Evolutionary conservation across 345 rosid species (phyloP).

Genomic region (Eucalyptus pauciflora): DNA sequence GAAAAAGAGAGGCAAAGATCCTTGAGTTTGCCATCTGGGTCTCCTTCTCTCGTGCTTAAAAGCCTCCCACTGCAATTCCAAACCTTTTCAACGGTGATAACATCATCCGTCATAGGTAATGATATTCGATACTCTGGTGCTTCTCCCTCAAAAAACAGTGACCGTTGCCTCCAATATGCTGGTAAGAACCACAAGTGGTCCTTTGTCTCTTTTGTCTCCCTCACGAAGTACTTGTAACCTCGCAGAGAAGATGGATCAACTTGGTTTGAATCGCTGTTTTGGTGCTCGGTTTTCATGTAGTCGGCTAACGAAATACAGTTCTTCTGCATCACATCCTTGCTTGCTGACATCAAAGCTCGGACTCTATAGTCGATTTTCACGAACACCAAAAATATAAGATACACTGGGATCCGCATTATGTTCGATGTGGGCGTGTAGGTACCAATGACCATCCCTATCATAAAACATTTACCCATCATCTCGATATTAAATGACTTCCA

Average conservation of each 20-base stretch:
- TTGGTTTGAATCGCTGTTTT: not conserved
- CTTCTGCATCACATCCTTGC: not conserved
- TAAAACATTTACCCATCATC: fast-evolving
- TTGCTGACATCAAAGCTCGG: not conserved
- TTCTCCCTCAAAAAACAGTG: fast-evolving
- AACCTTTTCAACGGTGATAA: too few relatives aligned
- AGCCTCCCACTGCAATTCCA: too few relatives aligned
- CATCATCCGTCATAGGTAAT: fast-evolving
- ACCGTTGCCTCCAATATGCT: fast-evolving
- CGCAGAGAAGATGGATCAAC: not conserved
- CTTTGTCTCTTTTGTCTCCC: not conserved
- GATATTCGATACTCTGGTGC: too few relatives aligned
- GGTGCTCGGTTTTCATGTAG: not conserved
- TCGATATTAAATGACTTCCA: not conserved
- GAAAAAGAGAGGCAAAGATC: not conserved
- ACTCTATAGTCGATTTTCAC: fast-evolving
- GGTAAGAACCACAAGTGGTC: not conserved
- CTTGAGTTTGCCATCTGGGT: not conserved
- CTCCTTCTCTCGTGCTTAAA: too few relatives aligned
- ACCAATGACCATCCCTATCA: fast-evolving
- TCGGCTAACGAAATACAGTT: not conserved
- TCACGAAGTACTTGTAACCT: fast-evolving
- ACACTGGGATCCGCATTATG: fast-evolving
- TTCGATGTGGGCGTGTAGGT: fast-evolving
- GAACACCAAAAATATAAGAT: fast-evolving